Conservation (phyloP, 805 yeast genomes). For the Spathaspora passalidarum region DNA sequence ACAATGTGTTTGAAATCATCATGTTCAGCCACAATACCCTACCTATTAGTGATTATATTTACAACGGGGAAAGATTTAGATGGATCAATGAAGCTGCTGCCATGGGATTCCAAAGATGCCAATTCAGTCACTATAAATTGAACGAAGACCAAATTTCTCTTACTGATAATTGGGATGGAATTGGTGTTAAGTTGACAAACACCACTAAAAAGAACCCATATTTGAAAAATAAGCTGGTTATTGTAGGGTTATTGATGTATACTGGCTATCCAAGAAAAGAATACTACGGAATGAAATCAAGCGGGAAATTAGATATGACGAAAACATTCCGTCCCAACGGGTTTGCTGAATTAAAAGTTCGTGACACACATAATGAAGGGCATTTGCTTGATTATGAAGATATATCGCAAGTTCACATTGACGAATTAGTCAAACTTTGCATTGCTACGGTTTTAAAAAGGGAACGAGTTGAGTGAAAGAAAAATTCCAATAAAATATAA, state of each 20-base stretch:
- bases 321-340: conserved; percentile 4
- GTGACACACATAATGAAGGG: neutral
- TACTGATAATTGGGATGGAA: conserved; percentile 10
- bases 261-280: conserved; percentile 7
- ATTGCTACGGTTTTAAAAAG: conserved; percentile 8
- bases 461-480: conserved; percentile 2
- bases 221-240: conserved; percentile 1
- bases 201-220: conserved; percentile 3
- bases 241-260: neutral
- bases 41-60: conserved; percentile 10
- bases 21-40: conserved; percentile 9
- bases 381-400: conserved; percentile 5
- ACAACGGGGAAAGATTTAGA: conserved; percentile 5
- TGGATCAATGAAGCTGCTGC: conserved; percentile 8
- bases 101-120: conserved; percentile 4
- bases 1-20: conserved; percentile 4
- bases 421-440: conserved; percentile 9
- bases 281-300: conserved; percentile 5
- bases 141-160: conserved; percentile 1
- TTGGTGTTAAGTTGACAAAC: conserved; percentile 3
- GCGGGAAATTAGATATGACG: conserved; percentile 3
- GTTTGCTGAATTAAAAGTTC: conserved; percentile 4
- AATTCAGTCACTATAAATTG: conserved; percentile 4
- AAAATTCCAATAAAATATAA: neutral
- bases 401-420: conserved; percentile 3